Evolutionary conservation across 192 early-diverging fungal species (phyloP), one percentile per base, ranked within the genome.

Genomic region (Mortierella claussenii): DNA sequence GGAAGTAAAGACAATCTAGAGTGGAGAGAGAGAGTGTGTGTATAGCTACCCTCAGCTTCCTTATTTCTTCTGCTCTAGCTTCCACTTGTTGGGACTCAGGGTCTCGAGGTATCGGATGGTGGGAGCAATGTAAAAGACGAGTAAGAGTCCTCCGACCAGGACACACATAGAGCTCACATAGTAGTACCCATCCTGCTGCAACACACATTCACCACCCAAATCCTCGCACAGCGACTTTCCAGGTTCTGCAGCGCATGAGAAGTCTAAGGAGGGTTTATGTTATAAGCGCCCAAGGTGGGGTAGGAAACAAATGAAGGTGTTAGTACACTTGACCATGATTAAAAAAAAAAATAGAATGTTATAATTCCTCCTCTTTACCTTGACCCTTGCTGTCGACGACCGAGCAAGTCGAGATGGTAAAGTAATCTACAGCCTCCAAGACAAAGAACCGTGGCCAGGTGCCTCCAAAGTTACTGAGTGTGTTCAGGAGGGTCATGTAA

Each of bases 371-470:
- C 4, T 46, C 36, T 53, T 43, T 66, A 26, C 60, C 50, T 36
- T 65, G 53, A 61, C 83, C 59, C 60, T 81, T 53, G 57, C 27
- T 52, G 57, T 79, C 73, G 15, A 87, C 65, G 7, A 89, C 63
- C 33, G 80, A 79, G 60, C 60, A 63, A 20, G 23, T 63, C 32
- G 80, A 79, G 55, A 86, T 85, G 23, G 95, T 96, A 59, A 95
- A 92, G 50, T 89, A 89, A 74, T 98, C 97, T 15, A 98, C 95
- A 0, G 95, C 88, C 66, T 93, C 87, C 54, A 98, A 84, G 17
- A 98, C 89, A 86, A 98, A 96, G 81, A 90, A 97, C 26, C 92
- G 88, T 0, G 96, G 94, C 97, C 95, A 98, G 7, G 96, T 99
- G 28, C 97, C 97, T 45, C 96, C 97, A 76, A 99, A 92, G 80